Conservation (phyloP, 1,139 yeast genomes). For the Lodderomyces margitis region DNA sequence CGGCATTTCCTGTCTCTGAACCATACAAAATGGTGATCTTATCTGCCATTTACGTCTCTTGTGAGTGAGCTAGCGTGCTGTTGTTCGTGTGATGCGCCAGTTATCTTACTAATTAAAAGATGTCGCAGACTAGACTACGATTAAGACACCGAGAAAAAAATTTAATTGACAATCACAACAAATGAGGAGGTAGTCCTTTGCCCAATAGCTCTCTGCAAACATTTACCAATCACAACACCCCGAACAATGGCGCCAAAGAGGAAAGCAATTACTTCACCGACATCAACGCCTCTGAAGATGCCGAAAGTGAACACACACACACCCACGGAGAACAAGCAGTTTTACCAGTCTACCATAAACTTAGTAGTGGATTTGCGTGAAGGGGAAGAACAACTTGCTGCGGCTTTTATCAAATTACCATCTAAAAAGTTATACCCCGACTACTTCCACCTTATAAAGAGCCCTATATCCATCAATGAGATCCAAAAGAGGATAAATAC, state of each 20-base stretch:
- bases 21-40: constrained; percentile 72
- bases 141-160: constrained; percentile 8
- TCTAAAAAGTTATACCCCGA: constrained; percentile 77
- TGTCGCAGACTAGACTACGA: neutral
- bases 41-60: constrained; percentile 7
- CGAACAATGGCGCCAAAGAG: constrained; percentile 29
- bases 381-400: constrained; percentile 36
- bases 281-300: constrained; percentile 6
- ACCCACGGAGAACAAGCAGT: constrained; percentile 25
- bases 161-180: constrained; percentile 3
- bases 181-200: neutral
- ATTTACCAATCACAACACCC: too few species aligned
- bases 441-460: constrained; percentile 62
- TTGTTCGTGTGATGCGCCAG: neutral
- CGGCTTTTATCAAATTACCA: constrained; percentile 68
- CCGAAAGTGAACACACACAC: constrained; percentile 15
- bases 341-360: constrained; percentile 27
- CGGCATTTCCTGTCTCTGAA: constrained; percentile 90
- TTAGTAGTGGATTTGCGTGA: constrained; percentile 29
- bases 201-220: too few species aligned
- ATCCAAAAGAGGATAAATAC: constrained; percentile 48
- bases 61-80: neutral
- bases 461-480: constrained; percentile 70
- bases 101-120: neutral
- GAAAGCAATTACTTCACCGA: constrained; percentile 21